Base-by-base conservation (phyloP, 2,329 filamentous ascomycete genomes). In the Colletotrichum agaves region DNA sequence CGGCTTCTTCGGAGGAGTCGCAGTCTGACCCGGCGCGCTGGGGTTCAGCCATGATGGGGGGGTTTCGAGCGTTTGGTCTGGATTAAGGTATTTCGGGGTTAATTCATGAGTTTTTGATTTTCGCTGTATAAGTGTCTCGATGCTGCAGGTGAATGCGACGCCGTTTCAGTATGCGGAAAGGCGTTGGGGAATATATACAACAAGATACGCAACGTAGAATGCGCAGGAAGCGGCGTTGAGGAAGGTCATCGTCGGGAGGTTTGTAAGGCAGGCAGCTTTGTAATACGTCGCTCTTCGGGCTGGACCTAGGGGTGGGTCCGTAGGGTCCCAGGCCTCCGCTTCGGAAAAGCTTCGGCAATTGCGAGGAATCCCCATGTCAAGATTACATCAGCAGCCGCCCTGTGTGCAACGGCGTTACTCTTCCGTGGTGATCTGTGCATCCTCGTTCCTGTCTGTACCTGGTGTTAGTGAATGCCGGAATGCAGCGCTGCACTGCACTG, bases 211-310 rank as follows among this genome's bases (percentile, higher is more conserved):
- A 13, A 41, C 19, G 50, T 61, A 41, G 66, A 69, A 67, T 47
- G 52, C 35, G 44, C 44, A 62, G 11, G 66, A 66, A 69, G 5
- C 19, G n/a, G 27, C 11, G n/a, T 53, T 49, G 27, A 68, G 49
- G 67, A n/a, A n/a, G n/a, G n/a, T n/a, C n/a, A n/a, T 65, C 53
- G 56, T 74, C 74, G 67, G 69, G 74, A 37, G 52, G 72, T 64
- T 53, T 76, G 76, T 76, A 69, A 76, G 67, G 37, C 55, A 64
- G 63, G 71, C 71, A 78, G 79, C 79, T 81, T 81, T 79, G 79
- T 81, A 81, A 81, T 81, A 76, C 78, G 75, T 76, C 76, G 21
- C 15, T 47, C 39, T 46, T 37, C 39, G 41, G 39, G 33, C 37
- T 44, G 60, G 44, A 61, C 49, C 62, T 55, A 13, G 8, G 19